Evolutionary conservation across 1,284 basidiomycete genomes (phyloP), one percentile per base, ranked within the genome.

Genomic region (Irpex rosettiformis): DNA sequence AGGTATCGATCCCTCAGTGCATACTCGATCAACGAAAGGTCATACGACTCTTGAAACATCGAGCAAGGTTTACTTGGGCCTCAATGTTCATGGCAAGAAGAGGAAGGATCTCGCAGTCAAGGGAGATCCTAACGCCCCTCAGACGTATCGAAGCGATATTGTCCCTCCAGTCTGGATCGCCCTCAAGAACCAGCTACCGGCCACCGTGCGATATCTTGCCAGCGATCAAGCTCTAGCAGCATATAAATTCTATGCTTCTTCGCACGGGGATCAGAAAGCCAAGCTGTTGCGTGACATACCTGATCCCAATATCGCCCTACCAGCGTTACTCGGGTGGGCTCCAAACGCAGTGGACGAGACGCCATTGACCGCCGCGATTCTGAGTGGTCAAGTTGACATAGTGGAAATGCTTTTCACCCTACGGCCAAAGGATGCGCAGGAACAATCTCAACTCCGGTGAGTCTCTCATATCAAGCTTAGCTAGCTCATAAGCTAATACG

Each of bases 1-100:
- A 6, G 81, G 81, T 0, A 72, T 84, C 28, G 66, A 75, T 30
- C 58, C 80, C 1, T 27, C 48, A 11, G 10, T 8, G 18, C 40
- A 28, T 29, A 33, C 16, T 11, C n/a, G n/a, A 24, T 6, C 11
- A 40, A 11, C 6, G 22, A 27, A 43, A 13, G 27, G 10, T 25
- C 24, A 53, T 30, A 22, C 10, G 13, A 21, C 43, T 13, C 29
- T 37, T 25, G 52, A 54, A 24, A 22, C 29, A 6, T 54, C 52
- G 16, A 76, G 74, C 64, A 79, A 74, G 62, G 58, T 78, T 1
- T 86, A 85, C 64, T 77, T 83, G 18, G 83, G 84, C 0, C 70
- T 86, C 43, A 79, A 79, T 56, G 81, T 85, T 16, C 81, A 84
- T 61, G 83, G 83, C 8, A 83, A 82, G 73, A 85, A 85, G 65